Percentiles rank a stretch among this genome's conserved stretches.
phyloP scores from a whole-genome alignment of 345 rosid species.

The Erysimum cheiranthoides region DNA sequence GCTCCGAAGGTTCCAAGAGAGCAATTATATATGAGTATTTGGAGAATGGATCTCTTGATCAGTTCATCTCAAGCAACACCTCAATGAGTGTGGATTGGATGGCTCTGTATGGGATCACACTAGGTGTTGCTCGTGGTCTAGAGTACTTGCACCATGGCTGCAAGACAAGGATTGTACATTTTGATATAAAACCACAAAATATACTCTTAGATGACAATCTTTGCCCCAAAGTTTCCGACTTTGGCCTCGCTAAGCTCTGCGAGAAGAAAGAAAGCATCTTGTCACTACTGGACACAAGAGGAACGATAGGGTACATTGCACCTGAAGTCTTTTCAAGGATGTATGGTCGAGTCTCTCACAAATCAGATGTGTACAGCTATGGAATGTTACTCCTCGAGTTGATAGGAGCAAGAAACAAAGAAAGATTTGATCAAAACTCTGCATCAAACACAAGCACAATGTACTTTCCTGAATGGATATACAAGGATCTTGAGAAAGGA shows the following conservation, averaged over 20 bases:
- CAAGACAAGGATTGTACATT: slow-evolving; percentile 56
- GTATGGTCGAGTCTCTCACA: slow-evolving; percentile 45
- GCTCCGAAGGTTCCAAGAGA: no score
- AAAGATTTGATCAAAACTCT: not conserved
- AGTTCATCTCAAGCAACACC: slow-evolving; percentile 19
- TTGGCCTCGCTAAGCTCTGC: slow-evolving; percentile 60
- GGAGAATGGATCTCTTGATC: slow-evolving; percentile 46
- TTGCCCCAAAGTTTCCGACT: slow-evolving; percentile 56
- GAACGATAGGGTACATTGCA: slow-evolving; percentile 57
- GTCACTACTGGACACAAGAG: slow-evolving; percentile 46
- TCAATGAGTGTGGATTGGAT: not conserved
- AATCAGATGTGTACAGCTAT: slow-evolving; percentile 54
- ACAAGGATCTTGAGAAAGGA: slow-evolving; percentile 38
- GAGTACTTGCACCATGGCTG: slow-evolving; percentile 64
- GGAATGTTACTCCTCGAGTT: slow-evolving; percentile 54
- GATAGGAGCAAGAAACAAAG: slow-evolving; percentile 44
- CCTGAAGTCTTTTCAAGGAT: slow-evolving; percentile 1
- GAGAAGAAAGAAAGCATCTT: slow-evolving; percentile 43
- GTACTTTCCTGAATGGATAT: slow-evolving; percentile 49
- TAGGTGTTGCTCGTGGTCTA: slow-evolving; percentile 56
- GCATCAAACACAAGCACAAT: slow-evolving; percentile 38
- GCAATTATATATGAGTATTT: not conserved
- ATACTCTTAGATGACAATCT: slow-evolving; percentile 50
- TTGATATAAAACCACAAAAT: slow-evolving; percentile 60
- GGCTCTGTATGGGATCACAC: not conserved